A percentile compares a stretch with the other conserved stretches of the same genome.
Evolutionary conservation across 192 early-diverging fungal species (phyloP).

Genomic region (Spizellomyces punctatus): DNA sequence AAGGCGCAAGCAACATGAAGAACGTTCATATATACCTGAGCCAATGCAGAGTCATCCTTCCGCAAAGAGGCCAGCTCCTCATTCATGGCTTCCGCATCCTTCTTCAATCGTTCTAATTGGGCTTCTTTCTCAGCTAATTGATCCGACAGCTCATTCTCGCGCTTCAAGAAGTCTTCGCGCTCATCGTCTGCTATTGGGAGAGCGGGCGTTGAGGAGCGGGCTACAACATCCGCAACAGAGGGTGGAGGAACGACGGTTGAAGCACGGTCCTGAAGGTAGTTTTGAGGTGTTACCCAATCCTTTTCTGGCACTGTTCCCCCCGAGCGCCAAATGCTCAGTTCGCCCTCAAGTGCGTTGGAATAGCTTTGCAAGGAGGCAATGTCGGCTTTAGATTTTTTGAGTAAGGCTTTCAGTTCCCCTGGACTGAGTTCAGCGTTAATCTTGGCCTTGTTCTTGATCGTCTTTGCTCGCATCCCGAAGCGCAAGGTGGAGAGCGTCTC

Average conservation of each 20-base stretch:
- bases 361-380: conserved; percentile 82
- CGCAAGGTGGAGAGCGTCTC: conserved; percentile 93
- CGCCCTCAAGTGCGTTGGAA: conserved; percentile 81
- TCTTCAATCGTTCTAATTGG: conserved; percentile 68
- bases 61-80: conserved; percentile 77
- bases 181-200: conserved; percentile 83
- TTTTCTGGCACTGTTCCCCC: conserved; percentile 39
- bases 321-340: conserved; percentile 86
- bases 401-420: conserved; percentile 90
- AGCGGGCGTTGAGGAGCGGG: conserved; percentile 76
- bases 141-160: conserved; percentile 96
- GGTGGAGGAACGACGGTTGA: conserved; percentile 32
- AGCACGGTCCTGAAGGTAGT: conserved; percentile 24
- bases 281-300: conserved; percentile 41
- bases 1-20: background rate
- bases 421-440: conserved; percentile 96
- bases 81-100: conserved; percentile 60
- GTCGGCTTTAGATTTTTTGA: conserved; percentile 88
- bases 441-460: conserved; percentile 99
- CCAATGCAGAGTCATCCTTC: conserved; percentile 47
- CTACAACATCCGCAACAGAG: conserved; percentile 37
- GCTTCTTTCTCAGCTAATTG: conserved; percentile 90
- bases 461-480: conserved; percentile 97
- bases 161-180: conserved; percentile 88
- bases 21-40: background rate